Base-by-base conservation (phyloP, 257 asterid genomes). In the Lavandula angustifolia region DNA sequence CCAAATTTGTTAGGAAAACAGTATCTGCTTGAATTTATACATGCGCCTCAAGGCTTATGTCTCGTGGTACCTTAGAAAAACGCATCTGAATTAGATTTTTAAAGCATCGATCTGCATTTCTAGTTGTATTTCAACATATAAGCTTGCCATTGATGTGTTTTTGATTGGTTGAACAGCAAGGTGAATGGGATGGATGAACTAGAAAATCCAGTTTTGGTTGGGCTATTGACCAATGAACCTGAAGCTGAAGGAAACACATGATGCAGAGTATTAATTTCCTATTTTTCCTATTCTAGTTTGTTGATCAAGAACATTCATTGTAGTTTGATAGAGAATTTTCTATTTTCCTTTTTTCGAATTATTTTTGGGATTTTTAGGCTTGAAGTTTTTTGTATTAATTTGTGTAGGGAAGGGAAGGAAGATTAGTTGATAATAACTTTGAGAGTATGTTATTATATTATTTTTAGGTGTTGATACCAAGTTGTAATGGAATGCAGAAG, bases 191-290 rank as follows among this genome's bases (percentile, higher is more conserved):
- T 75, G 10, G 84, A 73, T 44, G 83, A 47, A 63, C 66, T 79
- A 33, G 78, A 80, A 14, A 75, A 84, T 63, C 83, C 82, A 56
- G 78, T 73, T 51, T 37, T 87, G 72, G 53, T 61, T 5, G 79
- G 67, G 57, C 35, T 68, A 54, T 48, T 59, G 47, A 49, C 48
- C 5, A 88, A 76, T 16, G 67, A 9, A 8, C 37, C 53, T 7
- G 60, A 68, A 59, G 31, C 76, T 0, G 80, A 75, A 75, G 85
- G 74, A 70, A 71, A 79, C 80, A 60, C 74, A 53, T 84, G 80
- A 82, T 43, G 40, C 42, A 51, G 38, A 56, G 29, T 6, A 7
- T 37, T 40, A 56, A 22, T 22, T 22, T 22, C 27, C 27, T 22
- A 22, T 22, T 22, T 22, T 22, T 22, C 27, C 27, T 22, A 0